Conservation (phyloP, 352 stramenopile species). For the Phytopythium delawarense region DNA sequence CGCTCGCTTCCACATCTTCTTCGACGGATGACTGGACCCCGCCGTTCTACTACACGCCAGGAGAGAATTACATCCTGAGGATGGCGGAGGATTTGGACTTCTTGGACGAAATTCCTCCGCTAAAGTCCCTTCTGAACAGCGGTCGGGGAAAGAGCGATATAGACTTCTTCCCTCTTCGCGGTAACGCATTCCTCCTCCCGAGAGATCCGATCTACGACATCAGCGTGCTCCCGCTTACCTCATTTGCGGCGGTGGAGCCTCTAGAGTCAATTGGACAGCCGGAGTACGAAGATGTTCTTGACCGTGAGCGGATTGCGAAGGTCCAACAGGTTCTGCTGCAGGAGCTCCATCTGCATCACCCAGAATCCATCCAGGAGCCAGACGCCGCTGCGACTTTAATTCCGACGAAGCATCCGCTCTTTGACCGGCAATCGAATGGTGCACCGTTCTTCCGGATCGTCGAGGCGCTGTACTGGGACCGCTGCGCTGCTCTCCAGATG, state of each 20-base stretch:
- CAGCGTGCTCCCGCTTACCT: conserved; percentile 17
- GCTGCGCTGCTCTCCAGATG: conserved; percentile 65
- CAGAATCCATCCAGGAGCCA: conserved; percentile 23
- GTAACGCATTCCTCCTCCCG: conserved; percentile 71
- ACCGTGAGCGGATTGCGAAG: conserved; percentile 40
- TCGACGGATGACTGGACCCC: conserved; percentile 47
- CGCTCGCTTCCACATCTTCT: conserved; percentile 30
- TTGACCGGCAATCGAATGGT: conserved; percentile 6
- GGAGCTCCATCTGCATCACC: conserved; percentile 58
- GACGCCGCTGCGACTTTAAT: background rate
- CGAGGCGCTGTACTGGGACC: conserved; percentile 80
- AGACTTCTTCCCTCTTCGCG: conserved; percentile 49
- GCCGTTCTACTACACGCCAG: conserved; percentile 56
- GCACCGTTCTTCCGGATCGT: conserved; percentile 29
- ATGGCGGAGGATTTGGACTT: conserved; percentile 73
- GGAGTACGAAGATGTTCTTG: conserved; percentile 27
- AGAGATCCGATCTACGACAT: conserved; percentile 55
- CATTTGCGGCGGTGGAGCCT: background rate
- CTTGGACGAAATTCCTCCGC: conserved; percentile 42
- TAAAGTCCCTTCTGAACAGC: conserved; percentile 43
- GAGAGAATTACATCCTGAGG: conserved; percentile 75
- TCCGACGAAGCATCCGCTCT: background rate
- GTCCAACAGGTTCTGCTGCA: conserved; percentile 57
- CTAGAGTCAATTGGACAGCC: conserved; percentile 4
- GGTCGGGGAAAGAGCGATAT: conserved; percentile 17